Evolutionary conservation across 2,329 filamentous ascomycete genomes (phyloP).

Genomic region (Scolecobasidium constrictum): DNA sequence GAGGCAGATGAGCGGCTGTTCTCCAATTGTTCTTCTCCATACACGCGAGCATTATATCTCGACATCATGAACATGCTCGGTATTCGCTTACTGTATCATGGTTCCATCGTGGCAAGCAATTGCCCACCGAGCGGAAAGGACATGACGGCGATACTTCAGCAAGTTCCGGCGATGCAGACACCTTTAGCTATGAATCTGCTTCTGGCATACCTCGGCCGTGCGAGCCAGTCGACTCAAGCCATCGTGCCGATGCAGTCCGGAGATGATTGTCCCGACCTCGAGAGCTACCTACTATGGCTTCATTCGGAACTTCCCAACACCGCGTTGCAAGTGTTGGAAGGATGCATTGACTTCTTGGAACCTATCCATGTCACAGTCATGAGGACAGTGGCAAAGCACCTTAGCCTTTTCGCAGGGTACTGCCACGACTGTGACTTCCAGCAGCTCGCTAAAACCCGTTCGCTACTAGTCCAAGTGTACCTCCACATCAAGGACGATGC

Average conservation of each 20-base stretch:
- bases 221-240: background rate
- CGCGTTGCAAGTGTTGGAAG: background rate
- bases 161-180: conserved; percentile 2
- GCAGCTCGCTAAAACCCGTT: background rate
- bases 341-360: background rate
- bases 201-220: background rate
- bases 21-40: conserved; percentile 3
- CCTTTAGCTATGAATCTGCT: conserved; percentile 3
- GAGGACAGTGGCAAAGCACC: background rate
- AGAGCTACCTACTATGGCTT: background rate
- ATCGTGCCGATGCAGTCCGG: too few relatives aligned
- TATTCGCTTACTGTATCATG: background rate
- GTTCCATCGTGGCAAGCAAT: too few relatives aligned
- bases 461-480: background rate
- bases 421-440: background rate
- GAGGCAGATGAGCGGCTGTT: background rate
- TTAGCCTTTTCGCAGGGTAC: background rate
- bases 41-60: conserved; percentile 1
- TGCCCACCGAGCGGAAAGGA: too few relatives aligned
- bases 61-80: conserved; percentile 3
- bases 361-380: background rate
- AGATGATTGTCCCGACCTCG: too few relatives aligned
- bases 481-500: background rate
- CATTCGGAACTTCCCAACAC: background rate
- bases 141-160: conserved; percentile 1